Conservation (phyloP, 305 asterid species). For the Fraxinus sp. region DNA sequence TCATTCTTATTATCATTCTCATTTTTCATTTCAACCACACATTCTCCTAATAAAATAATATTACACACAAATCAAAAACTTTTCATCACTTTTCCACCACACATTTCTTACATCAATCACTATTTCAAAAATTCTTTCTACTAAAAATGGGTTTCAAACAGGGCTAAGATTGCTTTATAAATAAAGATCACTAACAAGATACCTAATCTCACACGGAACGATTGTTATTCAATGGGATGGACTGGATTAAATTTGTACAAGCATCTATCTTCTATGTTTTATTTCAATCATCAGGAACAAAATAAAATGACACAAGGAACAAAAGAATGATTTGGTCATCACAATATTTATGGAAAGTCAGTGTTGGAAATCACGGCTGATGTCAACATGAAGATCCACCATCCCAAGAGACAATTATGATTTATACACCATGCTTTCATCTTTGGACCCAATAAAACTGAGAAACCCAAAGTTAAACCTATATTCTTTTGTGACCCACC, state of each 20-base stretch:
- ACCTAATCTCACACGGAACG: background rate
- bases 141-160: too few relatives aligned
- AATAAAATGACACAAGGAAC: background rate
- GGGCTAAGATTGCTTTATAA: background rate
- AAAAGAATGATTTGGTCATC: background rate
- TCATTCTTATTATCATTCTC: too few relatives aligned
- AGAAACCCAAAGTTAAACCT: slow-evolving; percentile 8
- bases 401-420: background rate
- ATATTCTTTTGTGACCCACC: background rate
- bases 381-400: background rate
- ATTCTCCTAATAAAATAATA: too few relatives aligned
- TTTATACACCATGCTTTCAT: background rate
- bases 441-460: background rate
- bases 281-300: background rate
- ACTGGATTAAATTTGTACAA: background rate
- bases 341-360: background rate
- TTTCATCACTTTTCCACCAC: too few relatives aligned
- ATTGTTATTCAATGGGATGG: background rate
- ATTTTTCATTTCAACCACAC: too few relatives aligned
- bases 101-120: too few relatives aligned
- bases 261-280: background rate
- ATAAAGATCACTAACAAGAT: background rate
- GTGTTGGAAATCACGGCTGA: background rate
- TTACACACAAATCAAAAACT: too few relatives aligned
- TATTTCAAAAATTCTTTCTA: too few relatives aligned